Evolutionary conservation across 2,329 filamentous ascomycete genomes (phyloP).

Genomic region (Xylariaceae sp.): DNA sequence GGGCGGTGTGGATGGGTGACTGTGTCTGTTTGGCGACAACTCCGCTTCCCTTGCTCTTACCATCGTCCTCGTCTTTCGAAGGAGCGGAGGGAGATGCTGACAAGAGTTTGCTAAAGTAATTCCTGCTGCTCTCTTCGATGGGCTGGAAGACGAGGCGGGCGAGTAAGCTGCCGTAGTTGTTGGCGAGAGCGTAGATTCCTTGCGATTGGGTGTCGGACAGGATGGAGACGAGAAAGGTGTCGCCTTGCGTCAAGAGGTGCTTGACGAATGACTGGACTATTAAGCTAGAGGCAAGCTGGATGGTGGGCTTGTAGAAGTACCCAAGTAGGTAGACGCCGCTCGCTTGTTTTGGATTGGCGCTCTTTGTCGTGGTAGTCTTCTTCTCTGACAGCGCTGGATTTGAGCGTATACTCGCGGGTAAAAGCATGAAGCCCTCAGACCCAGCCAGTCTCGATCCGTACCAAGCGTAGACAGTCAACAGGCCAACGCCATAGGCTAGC

Average conservation of each 20-base stretch:
- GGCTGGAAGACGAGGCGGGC: slow-evolving; percentile 91
- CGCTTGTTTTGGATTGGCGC: background rate
- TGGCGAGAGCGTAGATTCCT: slow-evolving; percentile 87
- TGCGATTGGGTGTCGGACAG: slow-evolving; percentile 76
- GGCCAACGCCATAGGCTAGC: slow-evolving; percentile 64
- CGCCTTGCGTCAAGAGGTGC: slow-evolving; percentile 89
- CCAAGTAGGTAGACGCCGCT: slow-evolving; percentile 45
- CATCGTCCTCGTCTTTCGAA: background rate
- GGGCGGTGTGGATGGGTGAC: slow-evolving; percentile 37
- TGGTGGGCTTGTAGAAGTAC: slow-evolving; percentile 65
- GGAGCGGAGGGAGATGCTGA: slow-evolving; percentile 27
- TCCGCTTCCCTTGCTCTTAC: too few species aligned
- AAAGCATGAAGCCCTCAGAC: slow-evolving; percentile 63
- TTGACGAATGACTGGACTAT: slow-evolving; percentile 88
- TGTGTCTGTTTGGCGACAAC: too few species aligned
- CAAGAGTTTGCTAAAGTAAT: slow-evolving; percentile 81
- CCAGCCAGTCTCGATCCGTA: slow-evolving; percentile 56
- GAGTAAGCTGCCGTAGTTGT: slow-evolving; percentile 88
- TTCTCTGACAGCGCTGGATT: slow-evolving; percentile 13
- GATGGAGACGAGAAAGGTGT: slow-evolving; percentile 79
- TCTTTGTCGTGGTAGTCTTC: background rate
- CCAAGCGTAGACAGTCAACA: slow-evolving; percentile 67
- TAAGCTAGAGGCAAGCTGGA: slow-evolving; percentile 73
- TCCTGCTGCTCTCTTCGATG: slow-evolving; percentile 88
- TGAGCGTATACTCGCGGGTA: slow-evolving; percentile 41